Evolutionary conservation across 1,284 basidiomycete species (phyloP).

Genomic region (Ustilago lituana): DNA sequence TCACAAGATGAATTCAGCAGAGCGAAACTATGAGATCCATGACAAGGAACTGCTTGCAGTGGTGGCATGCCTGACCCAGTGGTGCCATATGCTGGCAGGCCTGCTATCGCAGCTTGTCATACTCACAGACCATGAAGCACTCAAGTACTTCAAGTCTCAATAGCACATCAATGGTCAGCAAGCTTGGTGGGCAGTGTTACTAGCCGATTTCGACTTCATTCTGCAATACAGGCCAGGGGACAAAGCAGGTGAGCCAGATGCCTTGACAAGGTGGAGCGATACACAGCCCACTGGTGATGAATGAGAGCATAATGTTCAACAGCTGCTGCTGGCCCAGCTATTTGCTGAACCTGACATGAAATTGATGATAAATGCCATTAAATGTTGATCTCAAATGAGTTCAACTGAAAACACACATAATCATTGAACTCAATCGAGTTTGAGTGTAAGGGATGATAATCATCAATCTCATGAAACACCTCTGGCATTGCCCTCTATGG

Average conservation of each 20-base stretch:
- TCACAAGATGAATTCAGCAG: slow-evolving; percentile 33
- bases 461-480: no score
- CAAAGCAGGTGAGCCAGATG: slow-evolving; percentile 3
- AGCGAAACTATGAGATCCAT: slow-evolving; percentile 27
- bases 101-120: neutral
- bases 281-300: neutral
- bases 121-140: slow-evolving; percentile 19
- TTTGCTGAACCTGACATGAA: neutral
- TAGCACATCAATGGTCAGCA: neutral
- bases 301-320: neutral
- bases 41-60: slow-evolving; percentile 32
- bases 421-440: no score
- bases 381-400: no score
- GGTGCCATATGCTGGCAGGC: slow-evolving; percentile 19
- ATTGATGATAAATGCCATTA: no score
- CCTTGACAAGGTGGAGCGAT: neutral
- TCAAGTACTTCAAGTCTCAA: slow-evolving; percentile 24
- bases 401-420: no score
- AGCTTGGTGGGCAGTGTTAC: slow-evolving; percentile 2
- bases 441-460: no score
- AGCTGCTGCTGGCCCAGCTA: neutral
- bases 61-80: slow-evolving; percentile 4
- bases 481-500: no score
- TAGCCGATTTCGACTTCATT: slow-evolving; percentile 10
- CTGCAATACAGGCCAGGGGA: slow-evolving; percentile 1